Percentiles rank a stretch among this genome's conserved stretches.
Evolutionary conservation across 371 early-diverging fungal species (phyloP).

Genomic region (Enterocytospora artemiae): DNA sequence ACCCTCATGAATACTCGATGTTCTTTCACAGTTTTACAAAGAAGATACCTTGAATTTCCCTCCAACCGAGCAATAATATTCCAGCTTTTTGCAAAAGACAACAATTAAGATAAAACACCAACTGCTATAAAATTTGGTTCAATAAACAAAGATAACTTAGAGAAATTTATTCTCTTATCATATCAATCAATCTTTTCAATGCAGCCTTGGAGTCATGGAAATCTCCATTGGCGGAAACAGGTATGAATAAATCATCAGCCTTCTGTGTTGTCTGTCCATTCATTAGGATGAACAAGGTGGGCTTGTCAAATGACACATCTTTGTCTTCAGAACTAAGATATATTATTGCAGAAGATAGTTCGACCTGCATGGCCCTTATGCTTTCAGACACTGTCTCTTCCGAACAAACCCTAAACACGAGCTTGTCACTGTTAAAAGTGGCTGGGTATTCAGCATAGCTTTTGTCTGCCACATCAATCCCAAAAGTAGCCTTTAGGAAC

Average conservation of each 20-base stretch:
- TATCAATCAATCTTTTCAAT: background rate
- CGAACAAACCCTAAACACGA: background rate
- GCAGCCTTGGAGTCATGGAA: background rate
- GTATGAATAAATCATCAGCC: background rate
- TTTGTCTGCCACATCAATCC: background rate
- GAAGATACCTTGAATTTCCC: background rate
- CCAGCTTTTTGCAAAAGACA: too few relatives aligned
- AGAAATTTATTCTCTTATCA: background rate
- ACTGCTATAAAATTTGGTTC: too few relatives aligned
- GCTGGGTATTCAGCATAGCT: background rate
- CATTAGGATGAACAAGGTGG: background rate
- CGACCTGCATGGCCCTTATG: background rate
- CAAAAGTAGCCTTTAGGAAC: background rate
- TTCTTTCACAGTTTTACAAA: background rate
- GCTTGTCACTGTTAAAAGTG: background rate
- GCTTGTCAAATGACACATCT: background rate
- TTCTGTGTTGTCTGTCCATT: background rate
- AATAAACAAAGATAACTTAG: background rate
- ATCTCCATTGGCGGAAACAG: background rate
- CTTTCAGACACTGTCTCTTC: conserved; percentile 3
- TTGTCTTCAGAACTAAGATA: background rate
- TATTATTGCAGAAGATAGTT: background rate
- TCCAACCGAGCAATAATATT: too few relatives aligned
- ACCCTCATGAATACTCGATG: background rate
- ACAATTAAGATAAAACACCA: too few relatives aligned